Evolutionary conservation across 73 alveolate species (phyloP).

Genomic region (Paramecium sexaurelia): DNA sequence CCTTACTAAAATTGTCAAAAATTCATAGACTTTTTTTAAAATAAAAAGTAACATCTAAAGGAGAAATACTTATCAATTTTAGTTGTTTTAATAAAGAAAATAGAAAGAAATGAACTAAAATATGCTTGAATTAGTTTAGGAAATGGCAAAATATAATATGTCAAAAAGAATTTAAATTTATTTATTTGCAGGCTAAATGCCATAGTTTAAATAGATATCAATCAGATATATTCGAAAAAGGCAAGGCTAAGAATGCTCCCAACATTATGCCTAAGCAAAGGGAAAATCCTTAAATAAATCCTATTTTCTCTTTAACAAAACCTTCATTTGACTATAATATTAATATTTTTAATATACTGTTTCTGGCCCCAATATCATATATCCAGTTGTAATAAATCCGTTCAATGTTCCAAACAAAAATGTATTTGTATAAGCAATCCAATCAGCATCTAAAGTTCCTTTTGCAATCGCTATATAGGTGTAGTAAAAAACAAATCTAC

Average conservation of each 20-base stretch:
- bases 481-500: constrained; percentile 52
- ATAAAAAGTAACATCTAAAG: background rate
- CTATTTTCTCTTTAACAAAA: constrained; percentile 55
- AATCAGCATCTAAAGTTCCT: constrained; percentile 28
- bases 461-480: constrained; percentile 43
- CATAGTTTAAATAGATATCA: background rate
- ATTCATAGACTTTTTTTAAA: background rate
- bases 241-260: constrained; percentile 65
- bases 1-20: background rate
- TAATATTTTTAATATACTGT: background rate
- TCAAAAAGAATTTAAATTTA: background rate
- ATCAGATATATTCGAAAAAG: constrained; percentile 31
- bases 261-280: constrained; percentile 57
- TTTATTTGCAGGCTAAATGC: background rate
- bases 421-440: constrained; percentile 5
- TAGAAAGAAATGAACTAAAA: background rate
- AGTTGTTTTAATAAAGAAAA: background rate
- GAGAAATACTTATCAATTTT: background rate
- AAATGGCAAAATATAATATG: background rate
- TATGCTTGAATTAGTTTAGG: background rate
- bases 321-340: constrained; percentile 29
- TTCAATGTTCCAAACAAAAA: constrained; percentile 37
- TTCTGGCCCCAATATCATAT: constrained; percentile 63
- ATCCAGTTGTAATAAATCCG: constrained; percentile 66
- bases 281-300: constrained; percentile 63